Percentiles rank a stretch among this genome's conserved stretches.
Conservation (phyloP, 345 rosid genomes). For the Ailanthus altissimus region DNA sequence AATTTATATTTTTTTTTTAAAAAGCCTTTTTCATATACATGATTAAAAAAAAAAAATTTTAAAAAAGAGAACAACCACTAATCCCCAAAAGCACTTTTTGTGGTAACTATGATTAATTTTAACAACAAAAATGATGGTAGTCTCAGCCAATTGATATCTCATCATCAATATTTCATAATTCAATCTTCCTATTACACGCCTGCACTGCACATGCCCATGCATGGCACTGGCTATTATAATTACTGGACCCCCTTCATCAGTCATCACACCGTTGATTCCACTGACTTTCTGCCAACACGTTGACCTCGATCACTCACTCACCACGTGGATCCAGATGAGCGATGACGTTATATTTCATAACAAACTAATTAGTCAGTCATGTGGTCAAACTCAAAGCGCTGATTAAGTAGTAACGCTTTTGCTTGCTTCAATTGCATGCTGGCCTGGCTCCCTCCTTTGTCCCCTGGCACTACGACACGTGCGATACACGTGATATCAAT, state of each 20-base stretch:
- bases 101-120: constrained; percentile 4
- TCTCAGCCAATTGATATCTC: not conserved
- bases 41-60: too few species aligned
- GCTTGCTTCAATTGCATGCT: too few species aligned
- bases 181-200: too few species aligned
- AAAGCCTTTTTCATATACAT: too few species aligned
- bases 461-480: not conserved
- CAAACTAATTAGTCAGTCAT: not conserved
- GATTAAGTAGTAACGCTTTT: too few species aligned
- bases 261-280: not conserved
- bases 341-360: not conserved
- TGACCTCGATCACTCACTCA: not conserved
- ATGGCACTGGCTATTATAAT: not conserved
- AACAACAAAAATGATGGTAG: constrained; percentile 15
- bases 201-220: too few species aligned
- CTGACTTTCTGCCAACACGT: not conserved
- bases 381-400: not conserved
- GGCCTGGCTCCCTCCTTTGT: too few species aligned
- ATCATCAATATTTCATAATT: too few species aligned
- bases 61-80: too few species aligned
- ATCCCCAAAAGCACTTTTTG: not conserved
- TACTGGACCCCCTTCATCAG: not conserved
- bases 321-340: constrained; percentile 5
- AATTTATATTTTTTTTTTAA: too few species aligned
- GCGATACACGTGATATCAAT: not conserved